Evolutionary conservation across 2,329 filamentous ascomycete species (phyloP).

Genomic region (Hortaea sp.): DNA sequence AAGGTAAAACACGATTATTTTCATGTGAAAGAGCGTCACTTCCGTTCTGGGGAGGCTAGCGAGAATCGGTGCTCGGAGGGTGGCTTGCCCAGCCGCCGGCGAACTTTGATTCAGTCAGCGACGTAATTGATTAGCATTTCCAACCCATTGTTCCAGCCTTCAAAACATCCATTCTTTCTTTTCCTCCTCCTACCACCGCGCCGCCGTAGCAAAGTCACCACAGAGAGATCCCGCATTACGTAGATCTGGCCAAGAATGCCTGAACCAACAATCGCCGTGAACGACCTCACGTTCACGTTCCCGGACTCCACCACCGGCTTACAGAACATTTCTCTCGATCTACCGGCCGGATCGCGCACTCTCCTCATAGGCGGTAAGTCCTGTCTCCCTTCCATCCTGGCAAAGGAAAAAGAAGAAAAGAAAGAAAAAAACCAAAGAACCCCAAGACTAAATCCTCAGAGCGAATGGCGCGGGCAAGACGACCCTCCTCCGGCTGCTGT

Average conservation of each 20-base stretch:
- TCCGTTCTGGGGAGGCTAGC: not conserved
- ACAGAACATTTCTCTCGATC: constrained; percentile 58
- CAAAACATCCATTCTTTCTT: not conserved
- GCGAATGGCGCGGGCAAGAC: constrained; percentile 96
- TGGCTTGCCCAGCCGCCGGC: not conserved
- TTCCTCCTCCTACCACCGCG: not conserved
- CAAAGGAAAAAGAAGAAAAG: too few relatives aligned
- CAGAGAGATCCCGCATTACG: too few relatives aligned
- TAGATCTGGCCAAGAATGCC: constrained; percentile 9
- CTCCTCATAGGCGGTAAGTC: constrained; percentile 71
- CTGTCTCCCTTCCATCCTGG: too few relatives aligned
- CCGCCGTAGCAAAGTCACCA: not conserved
- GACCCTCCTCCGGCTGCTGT: constrained; percentile 84
- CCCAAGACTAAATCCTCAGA: constrained; percentile 26
- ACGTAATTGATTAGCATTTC: not conserved
- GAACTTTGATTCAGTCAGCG: not conserved
- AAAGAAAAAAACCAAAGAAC: constrained; percentile 6
- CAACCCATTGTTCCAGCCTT: not conserved
- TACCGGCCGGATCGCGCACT: constrained; percentile 76
- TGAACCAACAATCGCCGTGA: constrained; percentile 59
- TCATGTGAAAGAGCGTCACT: not conserved
- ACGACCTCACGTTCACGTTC: constrained; percentile 76
- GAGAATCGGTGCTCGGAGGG: not conserved
- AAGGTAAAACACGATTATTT: not conserved
- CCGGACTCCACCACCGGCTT: constrained; percentile 76